These are phyloP conservation scores for Heteromeles arbutifolia DNA, from an alignment of 306 rosid species.

Conservation along the genomic window DNA sequence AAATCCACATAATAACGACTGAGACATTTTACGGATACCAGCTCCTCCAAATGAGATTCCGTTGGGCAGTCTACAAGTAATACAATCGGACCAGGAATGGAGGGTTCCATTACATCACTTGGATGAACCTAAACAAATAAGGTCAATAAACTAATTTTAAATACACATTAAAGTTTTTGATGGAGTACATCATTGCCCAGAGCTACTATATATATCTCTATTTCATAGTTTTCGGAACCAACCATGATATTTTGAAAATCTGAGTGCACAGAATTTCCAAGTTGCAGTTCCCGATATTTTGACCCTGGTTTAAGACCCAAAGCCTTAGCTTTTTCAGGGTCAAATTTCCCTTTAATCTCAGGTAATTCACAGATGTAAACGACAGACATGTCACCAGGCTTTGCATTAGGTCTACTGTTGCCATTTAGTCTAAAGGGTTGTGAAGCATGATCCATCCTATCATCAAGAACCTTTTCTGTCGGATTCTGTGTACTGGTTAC, in stretches of 20 bases:
- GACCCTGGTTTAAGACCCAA: conserved; percentile 79
- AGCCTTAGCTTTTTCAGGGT: conserved; percentile 65
- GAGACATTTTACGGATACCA: conserved; percentile 53
- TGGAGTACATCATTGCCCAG: conserved; percentile 11
- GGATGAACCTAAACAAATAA: conserved; percentile 62
- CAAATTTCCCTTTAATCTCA: conserved; percentile 83
- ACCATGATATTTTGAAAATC: conserved; percentile 65
- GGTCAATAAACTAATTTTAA: conserved; percentile 14
- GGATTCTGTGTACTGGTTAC: background rate
- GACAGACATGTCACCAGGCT: conserved; percentile 89
- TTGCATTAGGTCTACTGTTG: conserved; percentile 22
- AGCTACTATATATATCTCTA: conserved; percentile 2
- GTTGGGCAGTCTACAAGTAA: conserved; percentile 92
- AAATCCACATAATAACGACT: conserved; percentile 44
- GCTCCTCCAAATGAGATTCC: conserved; percentile 62
- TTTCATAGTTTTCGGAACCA: conserved; percentile 23
- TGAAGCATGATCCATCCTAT: conserved; percentile 19
- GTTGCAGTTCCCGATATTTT: conserved; percentile 71
- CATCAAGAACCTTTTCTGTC: conserved; percentile 21
- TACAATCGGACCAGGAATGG: conserved; percentile 89
- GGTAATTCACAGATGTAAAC: conserved; percentile 81
- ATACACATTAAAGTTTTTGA: conserved; percentile 7
- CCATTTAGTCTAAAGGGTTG: conserved; percentile 25
- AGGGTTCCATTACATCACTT: conserved; percentile 86
- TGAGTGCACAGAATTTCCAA: conserved; percentile 78